Evolutionary conservation across 2,329 filamentous ascomycete genomes (phyloP), one percentile per base, ranked within the genome.

Genomic region (Scolecobasidium constrictum): DNA sequence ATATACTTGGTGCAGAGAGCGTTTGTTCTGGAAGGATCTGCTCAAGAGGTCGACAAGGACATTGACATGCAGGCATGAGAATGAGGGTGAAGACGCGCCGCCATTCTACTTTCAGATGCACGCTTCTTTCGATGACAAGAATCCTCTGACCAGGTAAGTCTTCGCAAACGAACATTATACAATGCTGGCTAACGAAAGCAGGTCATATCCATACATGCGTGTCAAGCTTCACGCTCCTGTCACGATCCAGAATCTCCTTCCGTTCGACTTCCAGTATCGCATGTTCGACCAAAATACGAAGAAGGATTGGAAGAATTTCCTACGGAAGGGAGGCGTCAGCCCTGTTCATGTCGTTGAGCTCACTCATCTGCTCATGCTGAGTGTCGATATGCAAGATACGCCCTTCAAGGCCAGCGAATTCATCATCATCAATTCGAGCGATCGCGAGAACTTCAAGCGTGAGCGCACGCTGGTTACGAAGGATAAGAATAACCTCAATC

Each of bases 211-310:
- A 0, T 92, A 92, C 60, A 96, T 98, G 92, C 81, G 79, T 46
- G 73, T 98, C 50, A 85, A 88, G 51, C 74, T 98, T 3, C 94
- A 86, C 18, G 90, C 92, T 1, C 92, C 93, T 0, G 78, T 98
- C 12, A 90, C 94, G 39, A 73, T 98, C 4, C 90, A 98, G 60
- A 98, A 98, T 51, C 67, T 98, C 35, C 66, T 98, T 28, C 92
- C 92, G 0, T 96, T 92, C 57, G 92, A 98, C 62, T 98, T 98
- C 77, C 96, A 98, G 63, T 98, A 98, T 61, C 80, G 90, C 43
- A 96, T 98, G 43, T 98, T 96, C 56, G 92, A 98, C 67, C 95
- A 93, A 67, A 93, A 94, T 60, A 95, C 88, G 0, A 93, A 90
- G 69, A 94, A 93, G 59, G 92, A 98, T 59, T 98, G 92, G 92